Percentiles rank a stretch among this genome's conserved stretches.
phyloP scores from a whole-genome alignment of 306 rosid species.

The Vigna nakashimae region DNA sequence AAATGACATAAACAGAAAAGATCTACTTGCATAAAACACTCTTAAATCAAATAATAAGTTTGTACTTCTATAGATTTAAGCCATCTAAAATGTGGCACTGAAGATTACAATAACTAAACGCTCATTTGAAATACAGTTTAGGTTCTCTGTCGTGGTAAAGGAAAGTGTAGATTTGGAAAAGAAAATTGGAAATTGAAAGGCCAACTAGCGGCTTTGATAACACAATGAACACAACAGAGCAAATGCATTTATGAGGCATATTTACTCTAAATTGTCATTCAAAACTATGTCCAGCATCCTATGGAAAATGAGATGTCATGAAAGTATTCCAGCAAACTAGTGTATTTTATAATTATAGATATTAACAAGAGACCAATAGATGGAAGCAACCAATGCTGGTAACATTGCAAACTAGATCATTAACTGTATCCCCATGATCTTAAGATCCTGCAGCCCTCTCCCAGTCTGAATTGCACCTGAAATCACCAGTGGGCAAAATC shows the following conservation, averaged over 20 bases:
- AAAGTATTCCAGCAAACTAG: neutral
- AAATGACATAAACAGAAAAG: slow-evolving; percentile 9
- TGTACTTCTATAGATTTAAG: neutral
- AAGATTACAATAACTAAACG: slow-evolving; percentile 5
- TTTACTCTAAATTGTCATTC: neutral
- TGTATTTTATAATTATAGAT: neutral
- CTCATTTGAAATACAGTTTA: slow-evolving; percentile 10
- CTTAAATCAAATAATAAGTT: slow-evolving; percentile 20
- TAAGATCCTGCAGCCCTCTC: neutral
- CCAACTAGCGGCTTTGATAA: neutral
- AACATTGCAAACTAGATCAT: neutral
- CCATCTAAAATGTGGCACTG: slow-evolving; percentile 2
- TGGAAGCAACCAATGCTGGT: neutral
- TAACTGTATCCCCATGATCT: neutral
- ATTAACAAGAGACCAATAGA: slow-evolving; percentile 1
- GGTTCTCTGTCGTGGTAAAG: slow-evolving; percentile 1
- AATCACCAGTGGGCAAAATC: neutral
- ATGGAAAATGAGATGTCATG: neutral
- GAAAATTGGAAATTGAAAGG: slow-evolving; percentile 4
- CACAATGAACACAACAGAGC: neutral
- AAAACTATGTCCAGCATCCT: neutral
- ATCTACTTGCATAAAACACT: neutral
- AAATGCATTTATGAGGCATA: neutral
- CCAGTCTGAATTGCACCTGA: neutral
- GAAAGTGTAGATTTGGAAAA: neutral